phyloP scores from a whole-genome alignment of 179 eudicot genomes.

The Sideroxylon spinosum region DNA sequence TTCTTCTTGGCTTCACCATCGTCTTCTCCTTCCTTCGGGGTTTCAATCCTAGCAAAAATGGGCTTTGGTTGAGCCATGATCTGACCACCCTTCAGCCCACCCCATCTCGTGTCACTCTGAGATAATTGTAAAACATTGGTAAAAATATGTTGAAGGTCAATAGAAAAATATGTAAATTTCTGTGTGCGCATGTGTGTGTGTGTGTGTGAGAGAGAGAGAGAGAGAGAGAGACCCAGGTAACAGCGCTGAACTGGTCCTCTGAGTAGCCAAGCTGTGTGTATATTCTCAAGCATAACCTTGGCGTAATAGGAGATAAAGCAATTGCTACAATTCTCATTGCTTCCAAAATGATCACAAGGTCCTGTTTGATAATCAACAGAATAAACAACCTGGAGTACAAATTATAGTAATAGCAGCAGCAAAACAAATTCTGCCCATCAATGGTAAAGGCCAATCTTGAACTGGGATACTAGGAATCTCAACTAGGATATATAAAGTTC shows the following conservation, averaged over 20 bases:
- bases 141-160: not conserved
- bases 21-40: constrained; percentile 32
- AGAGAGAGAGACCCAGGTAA: constrained; percentile 67
- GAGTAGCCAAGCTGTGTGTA: constrained; percentile 91
- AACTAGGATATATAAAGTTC: not conserved
- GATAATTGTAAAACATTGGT: constrained; percentile 8
- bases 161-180: not conserved
- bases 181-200: not conserved
- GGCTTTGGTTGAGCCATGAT: constrained; percentile 78
- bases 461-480: not conserved
- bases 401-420: not conserved
- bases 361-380: constrained; percentile 38
- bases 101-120: constrained; percentile 88
- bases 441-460: not conserved
- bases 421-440: not conserved
- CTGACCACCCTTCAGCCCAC: constrained; percentile 83
- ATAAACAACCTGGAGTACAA: not conserved
- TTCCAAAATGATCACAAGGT: constrained; percentile 84
- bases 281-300: constrained; percentile 69
- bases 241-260: constrained; percentile 57
- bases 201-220: constrained; percentile 20
- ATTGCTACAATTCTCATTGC: constrained; percentile 85
- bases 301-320: constrained; percentile 79
- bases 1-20: constrained; percentile 36
- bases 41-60: constrained; percentile 81